Percentiles rank a stretch among this genome's conserved stretches.
These are phyloP conservation scores for Neurospora cerealis DNA, from an alignment of 495 filamentous ascomycete species.

Conservation along the genomic window DNA sequence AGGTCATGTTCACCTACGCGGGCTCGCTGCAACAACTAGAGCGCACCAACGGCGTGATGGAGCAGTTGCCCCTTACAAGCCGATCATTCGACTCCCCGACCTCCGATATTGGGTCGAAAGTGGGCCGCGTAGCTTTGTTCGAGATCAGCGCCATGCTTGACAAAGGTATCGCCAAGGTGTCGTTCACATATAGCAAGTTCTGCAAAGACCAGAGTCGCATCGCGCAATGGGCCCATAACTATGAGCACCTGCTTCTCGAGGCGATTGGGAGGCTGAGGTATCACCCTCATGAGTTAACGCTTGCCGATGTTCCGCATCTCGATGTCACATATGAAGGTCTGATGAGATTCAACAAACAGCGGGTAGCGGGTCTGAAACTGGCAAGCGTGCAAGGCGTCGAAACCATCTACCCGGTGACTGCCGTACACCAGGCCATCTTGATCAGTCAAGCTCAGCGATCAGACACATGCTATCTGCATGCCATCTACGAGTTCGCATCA, in stretches of 20 bases:
- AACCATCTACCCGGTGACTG: constrained; percentile 52
- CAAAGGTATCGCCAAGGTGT: constrained; percentile 50
- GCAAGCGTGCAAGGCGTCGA: constrained; percentile 34
- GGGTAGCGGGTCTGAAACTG: constrained; percentile 41
- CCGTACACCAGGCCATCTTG: constrained; percentile 58
- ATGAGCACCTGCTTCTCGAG: constrained; percentile 42
- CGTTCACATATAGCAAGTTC: constrained; percentile 52
- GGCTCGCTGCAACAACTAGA: constrained; percentile 55
- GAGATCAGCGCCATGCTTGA: constrained; percentile 52
- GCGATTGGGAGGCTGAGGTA: constrained; percentile 41
- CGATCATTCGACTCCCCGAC: constrained; percentile 28
- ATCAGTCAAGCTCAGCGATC: constrained; percentile 48
- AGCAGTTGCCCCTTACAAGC: constrained; percentile 38
- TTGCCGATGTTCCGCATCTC: constrained; percentile 54
- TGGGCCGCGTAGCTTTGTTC: constrained; percentile 54
- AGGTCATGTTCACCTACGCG: constrained; percentile 63
- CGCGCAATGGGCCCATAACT: constrained; percentile 48
- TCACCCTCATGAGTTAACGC: constrained; percentile 41
- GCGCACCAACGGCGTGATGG: constrained; percentile 50
- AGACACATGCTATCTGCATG: constrained; percentile 50
- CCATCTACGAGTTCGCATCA: constrained; percentile 48
- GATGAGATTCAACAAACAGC: constrained; percentile 37
- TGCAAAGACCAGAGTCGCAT: constrained; percentile 51
- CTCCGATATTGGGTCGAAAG: constrained; percentile 47
- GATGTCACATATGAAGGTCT: constrained; percentile 50